Percentiles rank a stretch among this genome's conserved stretches.
These are phyloP conservation scores for Nicotiana attenuata DNA, from an alignment of 257 asterid genomes.

Conservation along the genomic window DNA sequence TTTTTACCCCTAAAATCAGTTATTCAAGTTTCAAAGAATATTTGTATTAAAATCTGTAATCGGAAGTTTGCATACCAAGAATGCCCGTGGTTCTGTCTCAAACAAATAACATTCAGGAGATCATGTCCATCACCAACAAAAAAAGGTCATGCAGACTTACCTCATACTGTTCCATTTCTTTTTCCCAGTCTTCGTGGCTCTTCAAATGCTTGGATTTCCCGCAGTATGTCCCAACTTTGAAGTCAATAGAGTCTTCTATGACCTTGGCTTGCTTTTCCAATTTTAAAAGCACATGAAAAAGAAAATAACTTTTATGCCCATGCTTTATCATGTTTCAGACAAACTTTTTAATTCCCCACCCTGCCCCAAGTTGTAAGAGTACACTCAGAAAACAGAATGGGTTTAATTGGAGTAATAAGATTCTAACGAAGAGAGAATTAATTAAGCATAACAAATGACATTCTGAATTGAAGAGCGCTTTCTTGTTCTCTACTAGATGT, in stretches of 20 bases:
- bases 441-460: neutral
- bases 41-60: neutral
- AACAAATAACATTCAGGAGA: neutral
- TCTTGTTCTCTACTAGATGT: neutral
- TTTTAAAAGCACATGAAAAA: slow-evolving; percentile 17
- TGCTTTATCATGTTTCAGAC: neutral
- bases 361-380: neutral
- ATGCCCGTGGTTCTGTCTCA: slow-evolving; percentile 1
- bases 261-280: slow-evolving; percentile 84
- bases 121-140: neutral
- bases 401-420: neutral
- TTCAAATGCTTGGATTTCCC: slow-evolving; percentile 50
- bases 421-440: neutral
- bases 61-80: neutral
- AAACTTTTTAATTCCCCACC: neutral
- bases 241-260: slow-evolving; percentile 62
- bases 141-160: slow-evolving; percentile 40
- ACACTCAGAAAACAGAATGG: neutral
- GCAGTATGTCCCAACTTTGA: slow-evolving; percentile 64
- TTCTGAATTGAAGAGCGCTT: neutral
- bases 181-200: slow-evolving; percentile 64
- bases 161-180: slow-evolving; percentile 76
- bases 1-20: neutral
- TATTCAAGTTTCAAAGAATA: neutral
- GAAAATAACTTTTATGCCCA: neutral